Base-by-base conservation (phyloP, 2,329 filamentous ascomycete genomes). In the Diaporthe longicolla region DNA sequence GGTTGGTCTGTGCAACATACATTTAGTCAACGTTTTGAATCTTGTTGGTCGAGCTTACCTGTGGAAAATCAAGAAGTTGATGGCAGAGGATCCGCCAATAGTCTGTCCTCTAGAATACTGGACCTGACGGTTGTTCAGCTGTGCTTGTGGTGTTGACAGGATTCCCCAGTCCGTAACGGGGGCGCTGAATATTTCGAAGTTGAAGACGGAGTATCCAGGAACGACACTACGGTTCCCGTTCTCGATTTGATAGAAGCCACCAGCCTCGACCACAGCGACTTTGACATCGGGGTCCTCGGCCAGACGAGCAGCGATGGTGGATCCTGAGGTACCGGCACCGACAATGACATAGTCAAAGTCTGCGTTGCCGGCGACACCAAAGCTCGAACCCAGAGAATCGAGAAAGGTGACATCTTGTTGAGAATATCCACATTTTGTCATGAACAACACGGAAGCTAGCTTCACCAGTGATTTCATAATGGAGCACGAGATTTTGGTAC, bases 301-400 rank as follows among this genome's bases (percentile, higher is more conserved):
- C 17, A 74, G 40, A 24, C 73, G 73, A 8, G 73, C 70, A 32
- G 73, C 73, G 13, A 73, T 59, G n/a, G 65, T 65, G 40, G 69
- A 57, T 17, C 70, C 73, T 8, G 73, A 71, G 11, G 73, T 75
- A 21, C 73, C 73, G 19, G 55, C 73, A 11, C 71, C 73, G 15
- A 75, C 71, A 15, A 73, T 29, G 40, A 75, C 73, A 66, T 75
- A 75, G 71, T 75, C 73, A 45, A 71, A 76, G 15, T 58, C 74
- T 43, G 72, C 54, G 43, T 73, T 37, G 40, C 35, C 61, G 13
- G 61, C 61, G 13, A 52, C 35, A 17, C 43, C 24, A 24, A 50
- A 66, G 26, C 13, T 50, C 37, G 61, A 37, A n/a, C 61, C 29
- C 21, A 50, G 24, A 4, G 43, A 66, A 35, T 66, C 61, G 21